Base-by-base conservation (phyloP, 768 basidiomycete genomes). In the Phanerodontia chrysosporium region DNA sequence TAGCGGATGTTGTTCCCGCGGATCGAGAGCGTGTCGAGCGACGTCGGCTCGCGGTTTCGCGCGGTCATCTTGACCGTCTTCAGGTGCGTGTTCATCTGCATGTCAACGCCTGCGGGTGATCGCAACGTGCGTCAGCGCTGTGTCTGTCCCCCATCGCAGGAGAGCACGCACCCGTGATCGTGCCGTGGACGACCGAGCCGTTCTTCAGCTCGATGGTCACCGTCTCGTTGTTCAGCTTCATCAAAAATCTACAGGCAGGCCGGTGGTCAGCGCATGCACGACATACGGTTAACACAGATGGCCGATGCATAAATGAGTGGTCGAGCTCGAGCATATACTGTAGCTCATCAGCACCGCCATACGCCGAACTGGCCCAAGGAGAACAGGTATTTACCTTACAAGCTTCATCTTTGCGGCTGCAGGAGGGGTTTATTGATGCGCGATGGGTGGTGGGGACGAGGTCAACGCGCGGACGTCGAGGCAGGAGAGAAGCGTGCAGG, bases 171-270 rank as follows among this genome's bases (percentile, higher is more conserved):
- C 96, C 95, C 16, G 94, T 97, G 73, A 98, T 97, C 24, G 96
- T 99, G 12, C 96, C 96, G 68, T 96, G 90, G 16, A 99, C 88
- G 53, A 94, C 77, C 0, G 93, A 92, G 28, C 97, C 97, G 67
- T 99, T 98, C 77, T 99, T 99, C 66, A 99, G 83, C 79, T 99
- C 95, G 73, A 98, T 84, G 62, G 95, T 93, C 66, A 98, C 95
- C 63, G 96, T 95, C 82, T 99, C 96, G 73, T 98, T 98, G 83
- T 97, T 96, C 78, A 99, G 77, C 82, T 98, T 99, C 96, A 98
- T 99, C 81, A 97, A 84, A 78, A 96, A 98, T 74, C 93, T 96
- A 70, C 29, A 57, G 16, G 51, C 55, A 58, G 53, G 35, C 51
- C 29, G 60, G 45, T 36, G 30, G 67, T 62, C 48, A 63, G 66